phyloP scores from a whole-genome alignment of 2,329 filamentous ascomycete species.

The Fusarium decemcellulare region DNA sequence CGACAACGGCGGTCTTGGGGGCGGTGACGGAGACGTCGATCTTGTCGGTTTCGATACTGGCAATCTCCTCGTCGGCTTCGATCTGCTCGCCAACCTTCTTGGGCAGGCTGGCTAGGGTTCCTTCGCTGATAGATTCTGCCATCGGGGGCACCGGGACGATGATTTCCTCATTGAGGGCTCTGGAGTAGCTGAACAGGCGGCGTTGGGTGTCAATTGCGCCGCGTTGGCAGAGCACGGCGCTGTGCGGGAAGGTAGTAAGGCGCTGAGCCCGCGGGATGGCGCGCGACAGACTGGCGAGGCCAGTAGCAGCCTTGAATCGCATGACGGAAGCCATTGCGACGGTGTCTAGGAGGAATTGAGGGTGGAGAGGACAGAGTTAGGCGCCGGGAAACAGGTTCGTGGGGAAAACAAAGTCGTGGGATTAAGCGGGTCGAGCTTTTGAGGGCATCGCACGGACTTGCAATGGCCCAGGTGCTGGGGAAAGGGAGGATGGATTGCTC shows the following conservation, averaged over 20 bases:
- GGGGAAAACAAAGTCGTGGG: conserved; percentile 26
- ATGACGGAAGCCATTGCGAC: conserved; percentile 42
- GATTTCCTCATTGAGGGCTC: conserved; percentile 38
- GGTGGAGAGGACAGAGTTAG: not conserved
- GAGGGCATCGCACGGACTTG: conserved; percentile 41
- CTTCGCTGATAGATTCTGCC: conserved; percentile 52
- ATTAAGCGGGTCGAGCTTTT: conserved; percentile 41
- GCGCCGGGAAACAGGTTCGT: conserved; percentile 7
- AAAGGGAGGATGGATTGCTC: not conserved
- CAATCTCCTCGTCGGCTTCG: conserved; percentile 51
- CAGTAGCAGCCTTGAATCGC: conserved; percentile 39
- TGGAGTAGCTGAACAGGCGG: conserved; percentile 41
- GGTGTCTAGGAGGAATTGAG: conserved; percentile 5
- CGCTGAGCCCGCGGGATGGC: conserved; percentile 27
- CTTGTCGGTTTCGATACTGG: conserved; percentile 53
- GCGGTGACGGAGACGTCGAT: conserved; percentile 51
- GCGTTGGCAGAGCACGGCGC: conserved; percentile 41
- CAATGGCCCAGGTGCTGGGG: conserved; percentile 11
- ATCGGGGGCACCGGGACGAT: conserved; percentile 49
- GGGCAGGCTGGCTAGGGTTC: conserved; percentile 44
- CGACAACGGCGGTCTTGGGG: conserved; percentile 43
- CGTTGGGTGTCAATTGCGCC: conserved; percentile 38
- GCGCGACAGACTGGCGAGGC: conserved; percentile 40
- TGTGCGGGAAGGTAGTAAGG: conserved; percentile 35
- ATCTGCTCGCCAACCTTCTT: conserved; percentile 50